A percentile compares a stretch with the other conserved stretches of the same genome.
Conservation (phyloP, 2,329 filamentous ascomycete species). For the Pseudogymnoascus sp. region DNA sequence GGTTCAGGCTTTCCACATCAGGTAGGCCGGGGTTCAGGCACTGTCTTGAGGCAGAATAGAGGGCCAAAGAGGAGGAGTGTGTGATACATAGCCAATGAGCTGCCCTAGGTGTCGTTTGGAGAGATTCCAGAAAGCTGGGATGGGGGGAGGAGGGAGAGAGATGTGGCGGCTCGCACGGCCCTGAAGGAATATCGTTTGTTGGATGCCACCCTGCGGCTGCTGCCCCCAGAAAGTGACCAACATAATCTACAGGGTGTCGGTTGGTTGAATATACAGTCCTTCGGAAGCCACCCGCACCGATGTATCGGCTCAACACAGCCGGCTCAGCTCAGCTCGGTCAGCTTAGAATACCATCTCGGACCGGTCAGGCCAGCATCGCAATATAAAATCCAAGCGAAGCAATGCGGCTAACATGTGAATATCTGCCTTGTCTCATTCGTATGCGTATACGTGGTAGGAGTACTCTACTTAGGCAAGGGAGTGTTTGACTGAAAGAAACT, state of each 20-base stretch:
- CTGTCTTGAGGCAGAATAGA: not conserved
- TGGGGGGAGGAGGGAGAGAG: not conserved
- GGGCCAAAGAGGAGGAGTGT: not conserved
- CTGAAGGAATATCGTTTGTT: not conserved
- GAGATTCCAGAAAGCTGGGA: not conserved
- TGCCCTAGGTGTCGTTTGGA: not conserved
- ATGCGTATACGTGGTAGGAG: not conserved
- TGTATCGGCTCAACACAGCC: not conserved
- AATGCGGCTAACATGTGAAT: not conserved
- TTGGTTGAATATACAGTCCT: not conserved
- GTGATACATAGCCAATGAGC: not conserved
- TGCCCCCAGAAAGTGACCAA: not conserved
- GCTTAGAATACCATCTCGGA: not conserved
- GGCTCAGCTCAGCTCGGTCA: not conserved
- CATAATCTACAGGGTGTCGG: not conserved
- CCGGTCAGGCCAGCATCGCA: not conserved
- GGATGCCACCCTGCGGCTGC: not conserved
- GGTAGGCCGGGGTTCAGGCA: not conserved
- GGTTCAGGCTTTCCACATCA: not conserved
- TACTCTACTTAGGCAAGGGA: too few species aligned
- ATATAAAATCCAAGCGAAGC: not conserved
- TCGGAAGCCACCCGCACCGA: not conserved
- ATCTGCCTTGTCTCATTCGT: not conserved
- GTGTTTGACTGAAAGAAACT: not conserved
- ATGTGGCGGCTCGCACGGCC: not conserved